These are phyloP conservation scores for Amauroascus niger DNA, from an alignment of 2,329 filamentous ascomycete species.

Conservation along the genomic window DNA sequence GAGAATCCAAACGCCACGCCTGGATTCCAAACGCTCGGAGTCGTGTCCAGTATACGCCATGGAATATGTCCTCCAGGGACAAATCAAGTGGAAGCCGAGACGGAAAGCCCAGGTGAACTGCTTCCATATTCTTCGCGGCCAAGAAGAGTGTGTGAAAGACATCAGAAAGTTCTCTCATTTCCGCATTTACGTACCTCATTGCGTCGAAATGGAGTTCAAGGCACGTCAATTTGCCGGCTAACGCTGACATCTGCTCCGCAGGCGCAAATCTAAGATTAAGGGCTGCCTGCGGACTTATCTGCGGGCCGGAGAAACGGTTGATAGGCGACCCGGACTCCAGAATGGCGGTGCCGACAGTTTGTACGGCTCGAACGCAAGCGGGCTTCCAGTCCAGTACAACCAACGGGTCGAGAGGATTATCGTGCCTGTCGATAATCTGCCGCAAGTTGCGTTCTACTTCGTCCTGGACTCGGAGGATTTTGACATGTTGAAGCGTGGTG, in stretches of 20 bases:
- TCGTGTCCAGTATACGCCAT: constrained; percentile 51
- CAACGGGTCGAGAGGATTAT: constrained; percentile 34
- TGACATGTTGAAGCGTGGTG: constrained; percentile 52
- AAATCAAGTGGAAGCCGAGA: constrained; percentile 48
- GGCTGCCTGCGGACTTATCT: constrained; percentile 52
- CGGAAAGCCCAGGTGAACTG: constrained; percentile 56
- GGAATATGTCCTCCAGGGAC: constrained; percentile 52
- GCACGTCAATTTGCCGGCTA: constrained; percentile 51
- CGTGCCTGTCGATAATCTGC: constrained; percentile 42
- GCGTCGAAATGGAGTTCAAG: constrained; percentile 57
- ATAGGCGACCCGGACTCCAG: constrained; percentile 48
- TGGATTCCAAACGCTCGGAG: constrained; percentile 56
- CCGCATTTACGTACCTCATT: constrained; percentile 46
- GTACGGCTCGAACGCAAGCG: constrained; percentile 53
- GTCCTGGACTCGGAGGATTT: constrained; percentile 54
- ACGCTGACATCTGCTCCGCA: constrained; percentile 39
- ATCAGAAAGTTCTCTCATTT: constrained; percentile 48
- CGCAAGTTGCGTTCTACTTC: constrained; percentile 48
- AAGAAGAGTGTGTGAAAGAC: constrained; percentile 51
- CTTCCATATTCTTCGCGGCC: constrained; percentile 50
- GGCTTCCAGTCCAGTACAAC: constrained; percentile 51
- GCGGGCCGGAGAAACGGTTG: constrained; percentile 53
- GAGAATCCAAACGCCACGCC: constrained; percentile 51
- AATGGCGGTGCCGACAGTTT: constrained; percentile 49
- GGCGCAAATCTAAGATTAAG: constrained; percentile 42